These are phyloP conservation scores for Leptosphaerulina australis DNA, from an alignment of 2,329 filamentous ascomycete genomes.

Conservation along the genomic window DNA sequence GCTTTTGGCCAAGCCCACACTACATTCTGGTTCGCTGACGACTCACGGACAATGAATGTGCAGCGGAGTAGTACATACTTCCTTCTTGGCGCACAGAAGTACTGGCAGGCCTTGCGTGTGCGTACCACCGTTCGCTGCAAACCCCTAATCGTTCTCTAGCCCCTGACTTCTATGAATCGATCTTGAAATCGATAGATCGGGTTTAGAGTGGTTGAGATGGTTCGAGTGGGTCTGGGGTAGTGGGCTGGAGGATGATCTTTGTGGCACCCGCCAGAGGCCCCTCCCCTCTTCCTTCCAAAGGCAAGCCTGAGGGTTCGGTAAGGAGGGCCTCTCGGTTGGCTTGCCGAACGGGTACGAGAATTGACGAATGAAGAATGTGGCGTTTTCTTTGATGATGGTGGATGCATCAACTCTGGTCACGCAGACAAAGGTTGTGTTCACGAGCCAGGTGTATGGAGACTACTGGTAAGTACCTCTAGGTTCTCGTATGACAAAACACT, in stretches of 20 bases:
- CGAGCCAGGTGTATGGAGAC: too few species aligned
- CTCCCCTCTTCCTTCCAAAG: too few species aligned
- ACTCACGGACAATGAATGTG: slow-evolving; percentile 1
- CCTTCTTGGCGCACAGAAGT: background rate
- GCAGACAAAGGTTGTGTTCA: too few species aligned
- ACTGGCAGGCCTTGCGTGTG: background rate
- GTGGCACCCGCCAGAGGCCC: slow-evolving; percentile 12
- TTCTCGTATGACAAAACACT: slow-evolving; percentile 13
- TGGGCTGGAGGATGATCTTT: slow-evolving; percentile 15
- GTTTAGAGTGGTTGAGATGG: background rate
- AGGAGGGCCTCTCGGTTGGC: slow-evolving; percentile 16
- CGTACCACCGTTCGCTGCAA: slow-evolving; percentile 2
- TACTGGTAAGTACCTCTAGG: slow-evolving; percentile 2
- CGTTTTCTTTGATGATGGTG: background rate
- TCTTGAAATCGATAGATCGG: slow-evolving; percentile 1
- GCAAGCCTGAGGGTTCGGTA: slow-evolving; percentile 8
- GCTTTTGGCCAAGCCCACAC: slow-evolving; percentile 6
- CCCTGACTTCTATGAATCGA: slow-evolving; percentile 7
- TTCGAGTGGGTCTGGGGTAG: slow-evolving; percentile 17
- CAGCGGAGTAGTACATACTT: background rate
- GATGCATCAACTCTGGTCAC: slow-evolving; percentile 1
- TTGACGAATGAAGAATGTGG: slow-evolving; percentile 11
- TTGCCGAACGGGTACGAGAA: slow-evolving; percentile 16
- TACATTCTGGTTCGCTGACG: slow-evolving; percentile 3
- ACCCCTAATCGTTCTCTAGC: background rate